Evolutionary conservation across 164 flowering plant species (phyloP).

Genomic region (Chimonanthus salicifolius): DNA sequence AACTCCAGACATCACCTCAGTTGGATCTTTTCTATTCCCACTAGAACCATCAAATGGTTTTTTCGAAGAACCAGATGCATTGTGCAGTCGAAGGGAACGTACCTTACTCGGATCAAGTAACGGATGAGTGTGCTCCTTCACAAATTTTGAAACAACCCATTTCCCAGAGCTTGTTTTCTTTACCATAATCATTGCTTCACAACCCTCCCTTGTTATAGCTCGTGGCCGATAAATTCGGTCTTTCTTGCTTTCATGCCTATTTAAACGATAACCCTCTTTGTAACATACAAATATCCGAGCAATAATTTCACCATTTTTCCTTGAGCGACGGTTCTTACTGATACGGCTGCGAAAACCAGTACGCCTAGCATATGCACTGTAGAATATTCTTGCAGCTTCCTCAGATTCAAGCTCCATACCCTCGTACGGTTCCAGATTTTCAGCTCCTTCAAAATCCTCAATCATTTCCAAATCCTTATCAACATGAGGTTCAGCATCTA

Average conservation of each 20-base stretch:
- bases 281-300: conserved; percentile 9
- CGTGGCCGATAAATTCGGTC: conserved; percentile 1
- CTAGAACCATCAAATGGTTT: not conserved
- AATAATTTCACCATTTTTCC: conserved; percentile 11
- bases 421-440: conserved; percentile 8
- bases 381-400: conserved; percentile 14
- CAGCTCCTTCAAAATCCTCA: conserved; percentile 7
- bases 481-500: conserved; percentile 2
- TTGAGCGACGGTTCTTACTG: conserved; percentile 5
- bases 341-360: conserved; percentile 14
- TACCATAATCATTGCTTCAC: conserved; percentile 17
- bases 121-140: conserved; percentile 15
- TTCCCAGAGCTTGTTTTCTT: conserved; percentile 13
- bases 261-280: conserved; percentile 13
- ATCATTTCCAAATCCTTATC: conserved; percentile 9
- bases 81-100: conserved; percentile 8
- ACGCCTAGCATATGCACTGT: conserved; percentile 11
- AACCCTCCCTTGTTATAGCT: conserved; percentile 17
- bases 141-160: conserved; percentile 18
- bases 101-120: conserved; percentile 7
- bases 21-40: not conserved
- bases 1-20: not conserved
- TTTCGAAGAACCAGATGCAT: conserved; percentile 5
- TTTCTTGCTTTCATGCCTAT: conserved; percentile 1
- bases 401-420: conserved; percentile 12